Evolutionary conservation across 2,329 filamentous ascomycete species (phyloP), one percentile per base, ranked within the genome.

Genomic region (Microascus cirrosus): DNA sequence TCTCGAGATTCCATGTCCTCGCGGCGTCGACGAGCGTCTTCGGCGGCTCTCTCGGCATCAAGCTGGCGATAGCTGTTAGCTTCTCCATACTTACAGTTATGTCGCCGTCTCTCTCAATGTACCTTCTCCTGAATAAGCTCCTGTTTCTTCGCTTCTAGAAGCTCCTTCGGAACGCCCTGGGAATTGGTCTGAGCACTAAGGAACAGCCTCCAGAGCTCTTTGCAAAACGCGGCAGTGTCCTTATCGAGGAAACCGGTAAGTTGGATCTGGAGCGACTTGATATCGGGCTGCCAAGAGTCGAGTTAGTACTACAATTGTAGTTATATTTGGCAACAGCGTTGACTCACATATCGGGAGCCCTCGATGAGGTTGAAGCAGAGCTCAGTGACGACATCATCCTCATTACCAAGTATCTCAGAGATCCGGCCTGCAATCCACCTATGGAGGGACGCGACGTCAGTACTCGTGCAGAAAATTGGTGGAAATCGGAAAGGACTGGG

Each of bases 51-150:
- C 64, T 94, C 90, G 39, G 90, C 87, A 67, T 95, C 87, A 56
- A 90, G 83, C 90, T 92, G 53, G 7, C 12, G 20, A 42, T 48
- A 35, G n/a, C 24, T 53, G 51, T 55, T 45, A 55, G 54, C 36
- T 36, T 28, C 22, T 20, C 45, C 45, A 24, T 24, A 2, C 45
- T 22, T 22, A 50, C 13, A 11, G 12, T 50, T 8, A 24, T 22
- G 45, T 12, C 3, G 20, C 45, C 11, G 11, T 50, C n/a, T 50
- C 12, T 11, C 11, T 24, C n/a, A 36, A 48, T 68, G 36, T 70
- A 95, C 93, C 86, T 95, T 95, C 73, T 96, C 91, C 72, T 96
- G 90, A 61, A 94, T 90, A 54, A 99, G 77, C 72, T 99, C 94
- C 52, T 89, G 75, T 73, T 97, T 99, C 78, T 99, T 99, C 0